phyloP scores from a whole-genome alignment of 129 eudicot species.

The Cynara cardunculus region DNA sequence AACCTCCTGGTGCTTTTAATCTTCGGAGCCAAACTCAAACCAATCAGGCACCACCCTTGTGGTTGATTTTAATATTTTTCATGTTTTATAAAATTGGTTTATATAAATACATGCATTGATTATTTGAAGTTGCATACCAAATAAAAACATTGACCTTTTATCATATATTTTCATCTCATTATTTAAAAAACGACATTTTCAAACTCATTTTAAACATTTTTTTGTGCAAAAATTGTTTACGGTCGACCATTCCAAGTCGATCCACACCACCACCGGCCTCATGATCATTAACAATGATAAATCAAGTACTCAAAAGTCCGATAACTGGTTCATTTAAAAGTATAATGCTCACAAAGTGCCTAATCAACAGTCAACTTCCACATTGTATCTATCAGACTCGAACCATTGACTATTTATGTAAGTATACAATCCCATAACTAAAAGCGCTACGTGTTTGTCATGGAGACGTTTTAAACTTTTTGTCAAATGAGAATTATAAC shows the following conservation, averaged over 20 bases:
- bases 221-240: not conserved
- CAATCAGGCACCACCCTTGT: too few relatives aligned
- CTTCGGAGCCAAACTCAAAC: too few relatives aligned
- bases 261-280: not conserved
- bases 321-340: not conserved
- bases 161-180: not conserved
- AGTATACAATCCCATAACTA: not conserved
- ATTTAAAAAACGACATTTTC: not conserved
- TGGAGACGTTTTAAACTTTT: not conserved
- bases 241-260: not conserved
- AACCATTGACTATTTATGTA: not conserved
- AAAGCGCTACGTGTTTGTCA: not conserved
- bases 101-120: not conserved
- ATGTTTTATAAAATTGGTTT: not conserved
- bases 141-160: not conserved
- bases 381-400: not conserved
- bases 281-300: not conserved
- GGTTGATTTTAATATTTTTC: too few relatives aligned
- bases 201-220: not conserved
- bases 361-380: not conserved
- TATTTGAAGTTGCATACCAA: not conserved
- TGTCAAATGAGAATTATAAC: not conserved
- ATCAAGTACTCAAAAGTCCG: not conserved
- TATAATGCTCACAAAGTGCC: not conserved
- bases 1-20: too few relatives aligned